Conservation (phyloP, 2,329 filamentous ascomycete genomes). For the Fusarium sp. region DNA sequence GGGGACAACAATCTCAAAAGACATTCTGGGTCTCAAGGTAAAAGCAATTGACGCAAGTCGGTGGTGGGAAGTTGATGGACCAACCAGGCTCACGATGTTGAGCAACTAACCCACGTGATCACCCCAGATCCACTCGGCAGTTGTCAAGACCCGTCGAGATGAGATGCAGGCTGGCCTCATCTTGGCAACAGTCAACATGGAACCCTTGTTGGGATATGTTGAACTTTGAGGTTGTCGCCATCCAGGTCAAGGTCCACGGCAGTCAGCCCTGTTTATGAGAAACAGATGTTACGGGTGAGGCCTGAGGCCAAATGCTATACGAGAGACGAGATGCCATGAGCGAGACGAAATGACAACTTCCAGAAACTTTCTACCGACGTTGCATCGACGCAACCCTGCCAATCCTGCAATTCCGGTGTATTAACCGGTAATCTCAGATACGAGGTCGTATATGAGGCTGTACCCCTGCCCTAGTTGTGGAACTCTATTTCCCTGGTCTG, state of each 20-base stretch:
- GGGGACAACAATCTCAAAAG: conserved; percentile 43
- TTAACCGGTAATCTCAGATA: not conserved
- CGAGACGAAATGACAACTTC: not conserved
- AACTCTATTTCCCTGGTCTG: not conserved
- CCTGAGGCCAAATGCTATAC: too few species aligned
- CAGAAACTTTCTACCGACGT: not conserved
- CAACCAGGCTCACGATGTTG: conserved; percentile 12
- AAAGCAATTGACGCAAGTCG: conserved; percentile 3
- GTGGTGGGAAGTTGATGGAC: conserved; percentile 2
- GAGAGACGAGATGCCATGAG: not conserved
- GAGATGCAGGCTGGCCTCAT: not conserved
- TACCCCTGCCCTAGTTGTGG: not conserved
- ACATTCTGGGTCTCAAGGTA: conserved; percentile 34
- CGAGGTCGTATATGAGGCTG: not conserved
- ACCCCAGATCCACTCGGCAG: not conserved
- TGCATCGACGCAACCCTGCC: not conserved
- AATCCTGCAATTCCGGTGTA: not conserved
- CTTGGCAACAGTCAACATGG: not conserved
- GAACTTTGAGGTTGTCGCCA: not conserved
- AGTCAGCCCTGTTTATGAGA: not conserved
- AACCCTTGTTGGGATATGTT: not conserved
- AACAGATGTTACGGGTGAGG: not conserved
- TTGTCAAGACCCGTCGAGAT: not conserved
- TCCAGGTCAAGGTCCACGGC: not conserved
- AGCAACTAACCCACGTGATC: conserved; percentile 28